Evolutionary conservation across 2,329 filamentous ascomycete species (phyloP), one percentile per base, ranked within the genome.

Genomic region (Aphanoascus verrucosus): DNA sequence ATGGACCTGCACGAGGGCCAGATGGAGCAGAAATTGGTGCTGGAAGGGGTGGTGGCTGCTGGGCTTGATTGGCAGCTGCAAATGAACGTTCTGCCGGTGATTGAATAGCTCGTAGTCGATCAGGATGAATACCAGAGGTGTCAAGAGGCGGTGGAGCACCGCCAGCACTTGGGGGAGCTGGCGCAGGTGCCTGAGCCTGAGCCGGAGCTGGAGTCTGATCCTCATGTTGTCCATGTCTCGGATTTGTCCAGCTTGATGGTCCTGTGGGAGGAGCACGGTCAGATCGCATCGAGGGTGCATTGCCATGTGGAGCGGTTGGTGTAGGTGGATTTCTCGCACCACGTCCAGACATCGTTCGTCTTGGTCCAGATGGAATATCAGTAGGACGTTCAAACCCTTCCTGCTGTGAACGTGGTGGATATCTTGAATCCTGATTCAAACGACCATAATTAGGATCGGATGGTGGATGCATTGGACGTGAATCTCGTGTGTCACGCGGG

Each of bases 301-400:
- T n/a, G 14, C 56, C 55, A 49, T 60, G 43, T 42, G 60, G 61
- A 17, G 52, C 46, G 53, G 64, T 63, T 14, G 67, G 59, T 9
- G 65, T 63, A 17, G 70, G 65, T n/a, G 62, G 58, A 52, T 66
- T 69, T 55, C 67, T 71, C 56, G 67, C 63, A 60, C 53, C 55
- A 37, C 54, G 57, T 49, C 43, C 60, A 45, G 60, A 60, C 55
- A 47, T 55, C 43, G 42, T 60, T 34, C 69, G 69, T 54, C 76
- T 71, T 49, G 79, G 80, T 1, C 79, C 80, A 38, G 76, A 78
- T 20, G 80, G 79, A 48, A 69, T 73, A 17, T 81, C 70, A 20
- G 61, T 54, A 49, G 62, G 54, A 11, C 65, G 57, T 11, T 70
- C 69, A 50, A 58, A 57, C n/a, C 74, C 70, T 52, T 78, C 74